A percentile compares a stretch with the other conserved stretches of the same genome.
Conservation (phyloP, 495 filamentous ascomycete species). For the Penicillium paxilli region DNA sequence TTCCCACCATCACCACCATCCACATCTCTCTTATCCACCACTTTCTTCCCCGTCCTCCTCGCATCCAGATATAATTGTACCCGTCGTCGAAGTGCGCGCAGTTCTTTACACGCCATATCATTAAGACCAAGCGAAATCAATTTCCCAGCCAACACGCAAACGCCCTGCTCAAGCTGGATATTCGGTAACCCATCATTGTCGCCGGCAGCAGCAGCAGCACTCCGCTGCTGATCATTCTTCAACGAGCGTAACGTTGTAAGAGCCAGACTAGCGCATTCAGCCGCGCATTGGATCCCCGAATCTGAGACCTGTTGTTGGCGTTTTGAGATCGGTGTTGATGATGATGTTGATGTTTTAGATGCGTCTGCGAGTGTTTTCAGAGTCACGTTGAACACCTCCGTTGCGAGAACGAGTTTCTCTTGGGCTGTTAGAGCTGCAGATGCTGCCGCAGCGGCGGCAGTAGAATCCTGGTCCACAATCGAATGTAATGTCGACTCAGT, state of each 20-base stretch:
- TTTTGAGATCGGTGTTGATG: conserved; percentile 16
- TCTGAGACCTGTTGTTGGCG: conserved; percentile 28
- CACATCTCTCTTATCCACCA: conserved; percentile 12
- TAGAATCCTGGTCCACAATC: conserved; percentile 35
- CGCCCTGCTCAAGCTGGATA: conserved; percentile 81
- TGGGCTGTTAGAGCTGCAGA: conserved; percentile 50
- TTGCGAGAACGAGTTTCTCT: conserved; percentile 71
- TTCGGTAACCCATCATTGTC: conserved; percentile 54
- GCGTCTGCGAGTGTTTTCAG: conserved; percentile 75
- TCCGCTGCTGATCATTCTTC: conserved; percentile 44
- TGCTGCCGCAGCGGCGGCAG: too few relatives aligned
- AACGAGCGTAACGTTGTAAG: conserved; percentile 68
- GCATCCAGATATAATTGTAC: conserved; percentile 47
- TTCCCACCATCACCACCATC: conserved; percentile 33
- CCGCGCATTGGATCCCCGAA: conserved; percentile 41
- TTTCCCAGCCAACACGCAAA: conserved; percentile 72
- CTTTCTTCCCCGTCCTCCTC: conserved; percentile 22
- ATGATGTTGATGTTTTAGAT: conserved; percentile 48
- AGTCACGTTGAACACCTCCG: conserved; percentile 76
- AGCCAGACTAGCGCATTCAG: conserved; percentile 75
- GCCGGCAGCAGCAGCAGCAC: conserved; percentile 21
- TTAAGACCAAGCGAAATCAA: conserved; percentile 71
- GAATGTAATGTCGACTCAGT: conserved; percentile 28
- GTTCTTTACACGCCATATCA: conserved; percentile 75
- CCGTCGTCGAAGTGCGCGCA: conserved; percentile 65